Evolutionary conservation across 176 grass and related monocot genomes (phyloP).

Genomic region (Oryza meyeriana): DNA sequence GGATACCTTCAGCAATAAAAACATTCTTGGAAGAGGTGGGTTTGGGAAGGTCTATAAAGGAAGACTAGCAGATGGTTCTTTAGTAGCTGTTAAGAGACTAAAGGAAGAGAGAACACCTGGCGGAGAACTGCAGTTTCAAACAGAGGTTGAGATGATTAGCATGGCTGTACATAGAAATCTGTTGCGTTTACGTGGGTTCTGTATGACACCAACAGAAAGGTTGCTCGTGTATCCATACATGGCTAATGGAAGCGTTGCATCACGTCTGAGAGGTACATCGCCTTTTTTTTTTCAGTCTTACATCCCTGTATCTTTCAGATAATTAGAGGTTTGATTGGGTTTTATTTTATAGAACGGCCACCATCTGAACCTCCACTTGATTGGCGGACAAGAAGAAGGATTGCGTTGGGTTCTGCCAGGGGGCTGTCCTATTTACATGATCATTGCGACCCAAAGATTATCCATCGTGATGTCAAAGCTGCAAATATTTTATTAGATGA

Average conservation of each 20-base stretch:
- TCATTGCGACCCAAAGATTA: slow-evolving; percentile 87
- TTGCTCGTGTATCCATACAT: slow-evolving; percentile 92
- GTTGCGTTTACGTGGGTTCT: slow-evolving; percentile 75
- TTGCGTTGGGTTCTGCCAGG: slow-evolving; percentile 82
- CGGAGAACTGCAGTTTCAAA: slow-evolving; percentile 84
- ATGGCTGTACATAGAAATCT: slow-evolving; percentile 85
- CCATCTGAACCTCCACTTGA: slow-evolving; percentile 70
- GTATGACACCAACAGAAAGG: slow-evolving; percentile 89
- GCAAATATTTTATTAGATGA: slow-evolving; percentile 88
- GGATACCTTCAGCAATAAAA: slow-evolving; percentile 75
- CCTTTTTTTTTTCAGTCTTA: not conserved
- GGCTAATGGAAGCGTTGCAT: slow-evolving; percentile 87
- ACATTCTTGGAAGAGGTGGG: slow-evolving; percentile 84
- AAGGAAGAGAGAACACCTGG: slow-evolving; percentile 85
- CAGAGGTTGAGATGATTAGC: slow-evolving; percentile 91
- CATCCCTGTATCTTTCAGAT: not conserved
- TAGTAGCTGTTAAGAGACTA: slow-evolving; percentile 84
- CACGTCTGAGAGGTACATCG: slow-evolving; percentile 63
- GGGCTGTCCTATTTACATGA: slow-evolving; percentile 83
- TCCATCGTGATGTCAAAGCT: slow-evolving; percentile 90
- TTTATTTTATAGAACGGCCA: slow-evolving; percentile 54
- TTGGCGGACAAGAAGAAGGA: slow-evolving; percentile 70
- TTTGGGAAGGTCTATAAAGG: slow-evolving; percentile 95
- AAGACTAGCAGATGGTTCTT: slow-evolving; percentile 68
- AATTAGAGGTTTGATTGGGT: not conserved